These are phyloP conservation scores for Colletotrichum somersetense DNA, from an alignment of 2,329 filamentous ascomycete genomes.

Conservation along the genomic window DNA sequence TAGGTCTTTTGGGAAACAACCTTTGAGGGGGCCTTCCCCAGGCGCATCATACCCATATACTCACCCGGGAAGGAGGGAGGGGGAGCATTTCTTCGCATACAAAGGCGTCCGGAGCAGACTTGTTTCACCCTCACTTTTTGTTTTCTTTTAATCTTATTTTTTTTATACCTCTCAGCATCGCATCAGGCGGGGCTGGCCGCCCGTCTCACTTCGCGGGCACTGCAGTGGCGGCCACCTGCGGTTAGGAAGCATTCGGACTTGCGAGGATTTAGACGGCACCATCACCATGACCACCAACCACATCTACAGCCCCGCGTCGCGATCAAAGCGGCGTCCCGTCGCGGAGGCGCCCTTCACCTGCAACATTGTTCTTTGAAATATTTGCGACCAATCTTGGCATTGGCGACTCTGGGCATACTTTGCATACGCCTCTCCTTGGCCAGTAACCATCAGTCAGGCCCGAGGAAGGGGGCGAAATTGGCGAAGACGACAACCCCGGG, in stretches of 20 bases:
- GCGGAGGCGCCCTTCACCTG: slow-evolving; percentile 9
- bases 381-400: slow-evolving; percentile 13
- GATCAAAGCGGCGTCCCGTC: not conserved
- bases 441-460: not conserved
- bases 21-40: slow-evolving; percentile 33
- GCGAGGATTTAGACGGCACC: slow-evolving; percentile 38
- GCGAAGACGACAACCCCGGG: not conserved
- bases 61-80: slow-evolving; percentile 23
- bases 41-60: slow-evolving; percentile 43
- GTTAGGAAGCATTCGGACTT: slow-evolving; percentile 36
- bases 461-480: not conserved
- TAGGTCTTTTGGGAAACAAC: slow-evolving; percentile 31
- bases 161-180: slow-evolving; percentile 41
- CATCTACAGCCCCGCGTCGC: slow-evolving; percentile 11
- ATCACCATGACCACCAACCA: slow-evolving; percentile 31
- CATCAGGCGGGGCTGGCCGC: slow-evolving; percentile 32
- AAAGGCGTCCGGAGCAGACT: slow-evolving; percentile 41
- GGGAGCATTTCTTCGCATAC: slow-evolving; percentile 43
- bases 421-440: slow-evolving; percentile 5
- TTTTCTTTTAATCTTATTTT: slow-evolving; percentile 25
- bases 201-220: not conserved
- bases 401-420: slow-evolving; percentile 7
- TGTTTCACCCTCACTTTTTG: slow-evolving; percentile 32
- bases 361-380: slow-evolving; percentile 38
- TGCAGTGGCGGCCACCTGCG: slow-evolving; percentile 32